A percentile compares a stretch with the other conserved stretches of the same genome.
Conservation (phyloP, 441 rosid species). For the Codiaeum variegatum region DNA sequence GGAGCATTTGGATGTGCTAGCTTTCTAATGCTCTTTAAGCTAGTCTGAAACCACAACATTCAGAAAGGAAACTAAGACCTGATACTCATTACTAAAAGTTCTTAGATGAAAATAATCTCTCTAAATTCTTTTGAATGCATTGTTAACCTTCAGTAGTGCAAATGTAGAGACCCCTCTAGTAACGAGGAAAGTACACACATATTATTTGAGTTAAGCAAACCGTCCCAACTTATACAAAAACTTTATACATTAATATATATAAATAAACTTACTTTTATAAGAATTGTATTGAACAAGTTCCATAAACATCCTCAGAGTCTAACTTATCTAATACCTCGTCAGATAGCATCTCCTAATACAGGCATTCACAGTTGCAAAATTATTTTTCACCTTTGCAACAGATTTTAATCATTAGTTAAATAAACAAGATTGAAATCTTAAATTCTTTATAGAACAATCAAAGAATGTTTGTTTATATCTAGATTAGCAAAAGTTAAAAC, state of each 20-base stretch:
- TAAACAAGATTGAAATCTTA: background rate
- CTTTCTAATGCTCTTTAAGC: conserved; percentile 86
- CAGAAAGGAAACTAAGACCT: background rate
- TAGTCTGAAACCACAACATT: conserved; percentile 48
- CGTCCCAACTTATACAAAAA: too few relatives aligned
- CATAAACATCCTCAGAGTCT: conserved; percentile 27
- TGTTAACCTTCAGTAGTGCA: conserved; percentile 80
- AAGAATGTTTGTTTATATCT: background rate
- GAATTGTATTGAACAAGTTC: conserved; percentile 22
- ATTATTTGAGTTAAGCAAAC: too few relatives aligned
- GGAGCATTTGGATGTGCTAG: conserved; percentile 96
- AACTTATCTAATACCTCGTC: conserved; percentile 40
- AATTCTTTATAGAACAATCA: too few relatives aligned
- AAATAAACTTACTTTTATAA: background rate
- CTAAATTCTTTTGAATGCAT: background rate
- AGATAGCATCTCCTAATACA: conserved; percentile 57
- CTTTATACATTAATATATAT: too few relatives aligned
- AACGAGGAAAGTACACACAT: conserved; percentile 75
- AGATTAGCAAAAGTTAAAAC: too few relatives aligned
- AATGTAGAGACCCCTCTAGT: conserved; percentile 91
- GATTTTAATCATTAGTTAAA: background rate
- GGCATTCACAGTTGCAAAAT: conserved; percentile 89
- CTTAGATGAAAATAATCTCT: background rate
- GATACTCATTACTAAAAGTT: background rate
- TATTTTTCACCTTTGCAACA: conserved; percentile 76